Conservation (phyloP, 2,329 filamentous ascomycete genomes). For the Sporothrix schenckii region DNA sequence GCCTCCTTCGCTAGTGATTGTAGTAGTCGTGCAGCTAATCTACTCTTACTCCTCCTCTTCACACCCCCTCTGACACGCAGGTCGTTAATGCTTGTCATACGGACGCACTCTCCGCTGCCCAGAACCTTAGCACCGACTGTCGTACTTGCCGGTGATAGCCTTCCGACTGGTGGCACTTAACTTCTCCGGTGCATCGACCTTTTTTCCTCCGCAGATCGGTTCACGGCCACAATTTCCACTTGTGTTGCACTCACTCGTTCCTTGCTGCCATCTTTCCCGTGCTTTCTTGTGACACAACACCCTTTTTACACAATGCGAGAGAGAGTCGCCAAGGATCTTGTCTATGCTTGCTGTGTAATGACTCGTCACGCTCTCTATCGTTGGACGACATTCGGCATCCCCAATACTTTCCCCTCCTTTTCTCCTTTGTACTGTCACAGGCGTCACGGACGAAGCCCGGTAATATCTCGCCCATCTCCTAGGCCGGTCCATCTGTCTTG, state of each 20-base stretch:
- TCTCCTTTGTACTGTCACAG: not conserved
- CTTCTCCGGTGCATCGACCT: not conserved
- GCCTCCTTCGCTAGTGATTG: not conserved
- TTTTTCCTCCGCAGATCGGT: slow-evolving; percentile 15
- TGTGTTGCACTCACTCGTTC: not conserved
- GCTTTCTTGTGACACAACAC: slow-evolving; percentile 10
- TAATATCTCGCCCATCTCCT: not conserved
- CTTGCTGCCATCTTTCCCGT: not conserved
- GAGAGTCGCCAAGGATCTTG: not conserved
- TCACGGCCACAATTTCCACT: slow-evolving; percentile 1
- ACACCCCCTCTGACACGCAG: not conserved
- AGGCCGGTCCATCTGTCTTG: not conserved
- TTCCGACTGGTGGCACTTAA: slow-evolving; percentile 22
- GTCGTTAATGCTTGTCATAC: slow-evolving; percentile 11
- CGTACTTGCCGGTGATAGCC: slow-evolving; percentile 10
- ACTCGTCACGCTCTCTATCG: slow-evolving; percentile 1
- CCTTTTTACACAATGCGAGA: not conserved
- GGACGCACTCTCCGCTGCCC: slow-evolving; percentile 6
- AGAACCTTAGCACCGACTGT: not conserved
- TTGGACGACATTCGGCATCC: slow-evolving; percentile 2
- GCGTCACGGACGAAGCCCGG: slow-evolving; percentile 5
- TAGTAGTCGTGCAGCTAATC: slow-evolving; percentile 17
- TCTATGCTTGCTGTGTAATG: slow-evolving; percentile 23
- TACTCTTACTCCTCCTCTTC: slow-evolving; percentile 6
- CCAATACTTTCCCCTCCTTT: not conserved